Percentiles rank a stretch among this genome's conserved stretches.
These are phyloP conservation scores for Xylaria polymorpha DNA, from an alignment of 2,329 filamentous ascomycete species.

Conservation along the genomic window DNA sequence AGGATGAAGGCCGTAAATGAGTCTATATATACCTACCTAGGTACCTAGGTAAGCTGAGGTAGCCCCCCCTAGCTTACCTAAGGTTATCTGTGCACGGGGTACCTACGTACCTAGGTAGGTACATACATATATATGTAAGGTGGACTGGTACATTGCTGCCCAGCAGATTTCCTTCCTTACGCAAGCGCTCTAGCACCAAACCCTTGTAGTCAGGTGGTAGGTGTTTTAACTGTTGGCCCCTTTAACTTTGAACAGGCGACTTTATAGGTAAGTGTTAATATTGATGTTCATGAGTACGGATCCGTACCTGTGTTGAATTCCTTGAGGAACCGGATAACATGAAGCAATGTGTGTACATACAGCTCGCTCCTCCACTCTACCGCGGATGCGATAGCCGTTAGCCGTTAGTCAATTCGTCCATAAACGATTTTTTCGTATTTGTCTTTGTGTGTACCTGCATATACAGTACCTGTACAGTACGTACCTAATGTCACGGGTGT, in stretches of 20 bases:
- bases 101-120: too few relatives aligned
- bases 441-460: background rate
- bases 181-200: background rate
- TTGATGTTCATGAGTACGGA: background rate
- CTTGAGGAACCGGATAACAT: background rate
- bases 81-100: too few relatives aligned
- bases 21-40: too few relatives aligned
- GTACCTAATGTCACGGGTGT: too few relatives aligned
- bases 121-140: too few relatives aligned
- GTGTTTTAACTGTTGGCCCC: too few relatives aligned
- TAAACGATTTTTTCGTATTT: constrained; percentile 2
- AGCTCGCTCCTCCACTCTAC: background rate
- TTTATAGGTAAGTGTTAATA: background rate
- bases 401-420: background rate
- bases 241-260: background rate
- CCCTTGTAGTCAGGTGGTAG: too few relatives aligned
- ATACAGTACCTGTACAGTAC: background rate
- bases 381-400: background rate
- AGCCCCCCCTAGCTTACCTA: too few relatives aligned
- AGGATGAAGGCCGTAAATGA: too few relatives aligned
- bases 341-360: background rate
- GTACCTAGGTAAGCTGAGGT: too few relatives aligned
- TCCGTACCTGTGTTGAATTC: background rate
- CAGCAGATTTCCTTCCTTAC: too few relatives aligned
- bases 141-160: too few relatives aligned